These are phyloP conservation scores for Uronychia binucleata DNA, from an alignment of 73 alveolate genomes.

Conservation along the genomic window DNA sequence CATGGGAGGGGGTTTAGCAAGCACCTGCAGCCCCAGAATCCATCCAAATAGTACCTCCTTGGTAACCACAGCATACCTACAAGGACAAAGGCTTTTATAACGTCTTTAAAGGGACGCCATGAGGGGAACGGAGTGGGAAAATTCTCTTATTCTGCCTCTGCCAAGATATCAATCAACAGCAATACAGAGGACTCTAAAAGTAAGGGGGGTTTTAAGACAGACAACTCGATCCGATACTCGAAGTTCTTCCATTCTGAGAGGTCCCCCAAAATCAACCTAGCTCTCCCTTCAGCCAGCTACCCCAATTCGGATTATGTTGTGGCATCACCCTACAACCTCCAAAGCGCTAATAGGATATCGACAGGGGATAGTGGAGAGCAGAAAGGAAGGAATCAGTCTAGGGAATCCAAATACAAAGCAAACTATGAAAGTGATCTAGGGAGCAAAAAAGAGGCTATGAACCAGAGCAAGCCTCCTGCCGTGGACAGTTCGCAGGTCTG, in stretches of 20 bases:
- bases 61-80: too few relatives aligned
- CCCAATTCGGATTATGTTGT: not conserved
- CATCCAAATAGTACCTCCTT: too few relatives aligned
- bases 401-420: too few relatives aligned
- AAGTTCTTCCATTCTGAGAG: not conserved
- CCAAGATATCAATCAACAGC: too few relatives aligned
- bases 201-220: not conserved
- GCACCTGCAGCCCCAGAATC: too few relatives aligned
- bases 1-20: too few relatives aligned
- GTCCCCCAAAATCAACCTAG: not conserved
- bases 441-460: too few relatives aligned
- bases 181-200: not conserved
- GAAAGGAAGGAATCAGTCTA: too few relatives aligned
- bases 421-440: too few relatives aligned
- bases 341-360: not conserved
- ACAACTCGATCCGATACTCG: not conserved
- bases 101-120: not conserved
- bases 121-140: not conserved
- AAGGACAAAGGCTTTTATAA: not conserved
- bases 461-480: too few relatives aligned
- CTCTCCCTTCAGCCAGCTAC: not conserved
- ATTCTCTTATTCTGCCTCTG: too few relatives aligned
- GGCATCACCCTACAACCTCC: not conserved
- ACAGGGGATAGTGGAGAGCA: not conserved
- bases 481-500: too few relatives aligned